These are phyloP conservation scores for Epichloe amarillans DNA, from an alignment of 2,329 filamentous ascomycete genomes.

Conservation along the genomic window DNA sequence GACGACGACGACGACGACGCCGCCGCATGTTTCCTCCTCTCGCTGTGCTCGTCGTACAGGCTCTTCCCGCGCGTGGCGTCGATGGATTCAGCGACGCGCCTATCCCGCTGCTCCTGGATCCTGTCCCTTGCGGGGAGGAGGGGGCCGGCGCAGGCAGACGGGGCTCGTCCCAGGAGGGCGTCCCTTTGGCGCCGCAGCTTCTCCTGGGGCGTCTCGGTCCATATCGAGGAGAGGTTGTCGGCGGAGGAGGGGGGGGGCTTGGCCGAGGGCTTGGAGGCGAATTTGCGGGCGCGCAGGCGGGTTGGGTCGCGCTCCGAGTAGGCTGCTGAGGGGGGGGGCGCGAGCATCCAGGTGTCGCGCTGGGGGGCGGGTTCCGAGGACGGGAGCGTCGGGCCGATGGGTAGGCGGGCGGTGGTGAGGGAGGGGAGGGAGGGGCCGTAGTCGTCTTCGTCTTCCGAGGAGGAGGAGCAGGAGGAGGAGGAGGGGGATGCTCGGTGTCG, in stretches of 20 bases:
- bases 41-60: conserved; percentile 45
- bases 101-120: conserved; percentile 43
- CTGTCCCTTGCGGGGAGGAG: conserved; percentile 24
- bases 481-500: conserved; percentile 24
- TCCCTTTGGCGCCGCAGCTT: conserved; percentile 70
- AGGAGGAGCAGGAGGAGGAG: conserved; percentile 27
- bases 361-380: conserved; percentile 32
- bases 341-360: conserved; percentile 78
- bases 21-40: conserved; percentile 17
- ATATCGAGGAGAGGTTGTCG: conserved; percentile 49
- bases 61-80: conserved; percentile 43
- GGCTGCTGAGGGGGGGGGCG: conserved; percentile 42
- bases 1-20: conserved; percentile 13
- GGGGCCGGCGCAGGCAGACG: conserved; percentile 26
- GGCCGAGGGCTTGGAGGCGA: conserved; percentile 47
- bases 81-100: conserved; percentile 33
- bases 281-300: conserved; percentile 68
- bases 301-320: conserved; percentile 63
- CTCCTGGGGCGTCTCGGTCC: conserved; percentile 86
- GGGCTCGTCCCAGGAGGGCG: conserved; percentile 62
- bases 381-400: conserved; percentile 22
- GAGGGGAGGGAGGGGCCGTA: conserved; percentile 44
- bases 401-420: conserved; percentile 34
- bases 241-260: conserved; percentile 1
- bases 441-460: conserved; percentile 30